Conservation (phyloP, 306 rosid genomes). For the Vigna trinervia region DNA sequence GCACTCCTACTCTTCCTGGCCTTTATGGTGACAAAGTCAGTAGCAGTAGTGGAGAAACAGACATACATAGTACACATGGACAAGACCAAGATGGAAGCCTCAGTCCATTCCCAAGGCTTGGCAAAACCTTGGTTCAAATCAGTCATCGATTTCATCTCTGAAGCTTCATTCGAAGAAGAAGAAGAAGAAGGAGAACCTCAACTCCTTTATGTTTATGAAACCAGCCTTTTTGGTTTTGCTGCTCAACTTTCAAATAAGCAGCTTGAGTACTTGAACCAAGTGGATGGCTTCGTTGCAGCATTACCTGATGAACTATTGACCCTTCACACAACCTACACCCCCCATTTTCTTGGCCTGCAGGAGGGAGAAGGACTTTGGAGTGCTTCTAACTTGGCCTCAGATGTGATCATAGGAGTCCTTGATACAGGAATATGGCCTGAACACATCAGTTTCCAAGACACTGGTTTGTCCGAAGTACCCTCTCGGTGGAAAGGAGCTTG, state of each 20-base stretch:
- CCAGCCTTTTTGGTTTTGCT: constrained; percentile 63
- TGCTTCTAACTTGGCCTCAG: constrained; percentile 56
- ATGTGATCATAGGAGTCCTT: constrained; percentile 64
- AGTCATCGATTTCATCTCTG: constrained; percentile 49
- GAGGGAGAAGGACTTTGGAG: constrained; percentile 61
- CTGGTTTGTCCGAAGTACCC: constrained; percentile 56
- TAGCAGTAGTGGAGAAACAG: constrained; percentile 46
- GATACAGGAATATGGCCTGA: constrained; percentile 81
- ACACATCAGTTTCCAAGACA: constrained; percentile 63
- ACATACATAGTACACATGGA: constrained; percentile 73
- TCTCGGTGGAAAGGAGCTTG: constrained; percentile 66
- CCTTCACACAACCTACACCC: constrained; percentile 65
- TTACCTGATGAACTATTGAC: constrained; percentile 56
- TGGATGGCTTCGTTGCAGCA: constrained; percentile 58
- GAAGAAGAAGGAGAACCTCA: constrained; percentile 42
- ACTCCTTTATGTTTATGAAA: constrained; percentile 61
- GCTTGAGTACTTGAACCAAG: constrained; percentile 51
- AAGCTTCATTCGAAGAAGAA: constrained; percentile 35
- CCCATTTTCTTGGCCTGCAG: constrained; percentile 62
- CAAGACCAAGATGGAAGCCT: constrained; percentile 49
- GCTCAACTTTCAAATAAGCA: constrained; percentile 57
- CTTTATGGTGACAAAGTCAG: constrained; percentile 49
- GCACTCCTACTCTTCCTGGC: constrained; percentile 45
- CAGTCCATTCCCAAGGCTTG: constrained; percentile 39
- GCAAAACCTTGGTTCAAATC: constrained; percentile 51